Percentiles rank a stretch among this genome's conserved stretches.
phyloP scores from a whole-genome alignment of 2,329 filamentous ascomycete species.

The Colletotrichum endophyticum region DNA sequence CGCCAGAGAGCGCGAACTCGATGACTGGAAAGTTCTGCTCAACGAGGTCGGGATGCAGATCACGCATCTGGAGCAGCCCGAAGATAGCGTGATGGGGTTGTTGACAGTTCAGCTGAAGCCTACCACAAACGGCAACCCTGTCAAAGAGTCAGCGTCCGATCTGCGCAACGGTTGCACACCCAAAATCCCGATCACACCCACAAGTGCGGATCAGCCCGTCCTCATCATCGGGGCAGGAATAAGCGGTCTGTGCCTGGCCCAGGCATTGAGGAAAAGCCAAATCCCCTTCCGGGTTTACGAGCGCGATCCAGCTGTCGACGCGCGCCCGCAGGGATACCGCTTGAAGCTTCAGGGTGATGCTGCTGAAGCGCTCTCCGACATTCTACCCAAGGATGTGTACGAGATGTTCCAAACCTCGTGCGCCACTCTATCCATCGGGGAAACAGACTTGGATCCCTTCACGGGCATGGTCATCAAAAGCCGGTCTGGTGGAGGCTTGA shows the following conservation, averaged over 20 bases:
- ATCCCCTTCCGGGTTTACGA: constrained; percentile 56
- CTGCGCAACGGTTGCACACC: neutral
- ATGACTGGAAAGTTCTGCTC: constrained; percentile 49
- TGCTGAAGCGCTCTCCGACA: neutral
- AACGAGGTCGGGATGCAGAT: constrained; percentile 25
- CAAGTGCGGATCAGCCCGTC: constrained; percentile 22
- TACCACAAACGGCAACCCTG: neutral
- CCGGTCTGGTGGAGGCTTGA: constrained; percentile 49
- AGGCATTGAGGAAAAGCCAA: constrained; percentile 31
- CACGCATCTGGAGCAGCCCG: neutral
- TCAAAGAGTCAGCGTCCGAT: neutral
- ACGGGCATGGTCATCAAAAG: neutral
- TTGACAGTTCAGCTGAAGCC: neutral
- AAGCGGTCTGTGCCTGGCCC: constrained; percentile 39
- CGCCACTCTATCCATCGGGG: neutral
- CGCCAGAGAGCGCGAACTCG: constrained; percentile 46
- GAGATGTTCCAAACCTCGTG: neutral
- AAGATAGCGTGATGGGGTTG: neutral
- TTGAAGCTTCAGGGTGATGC: constrained; percentile 47
- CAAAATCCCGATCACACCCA: neutral
- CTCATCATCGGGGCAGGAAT: constrained; percentile 41
- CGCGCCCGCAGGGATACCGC: constrained; percentile 67
- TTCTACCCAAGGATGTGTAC: neutral
- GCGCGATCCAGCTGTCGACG: constrained; percentile 49
- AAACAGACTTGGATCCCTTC: neutral